Conservation (phyloP, 148 eudicot species). For the Rhododendron kiyosumense region DNA sequence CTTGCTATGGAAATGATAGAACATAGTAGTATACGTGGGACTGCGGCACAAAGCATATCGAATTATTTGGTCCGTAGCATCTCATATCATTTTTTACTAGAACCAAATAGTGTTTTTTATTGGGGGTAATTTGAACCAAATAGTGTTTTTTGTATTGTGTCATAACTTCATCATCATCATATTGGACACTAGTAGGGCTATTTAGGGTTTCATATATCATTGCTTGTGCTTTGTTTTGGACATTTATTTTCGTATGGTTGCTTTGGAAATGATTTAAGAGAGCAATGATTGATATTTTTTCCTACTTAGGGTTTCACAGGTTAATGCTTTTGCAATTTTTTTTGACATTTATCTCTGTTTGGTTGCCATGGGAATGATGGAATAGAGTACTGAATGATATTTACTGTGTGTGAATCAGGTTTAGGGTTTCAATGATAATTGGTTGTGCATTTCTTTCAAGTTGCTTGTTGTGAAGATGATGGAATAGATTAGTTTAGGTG, state of each 20-base stretch:
- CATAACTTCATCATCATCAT: no score
- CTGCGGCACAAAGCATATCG: no score
- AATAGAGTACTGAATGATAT: no score
- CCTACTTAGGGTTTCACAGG: background rate
- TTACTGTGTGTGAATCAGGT: no score
- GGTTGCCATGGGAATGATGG: background rate
- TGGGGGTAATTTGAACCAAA: no score
- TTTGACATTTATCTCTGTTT: background rate
- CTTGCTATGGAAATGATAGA: background rate
- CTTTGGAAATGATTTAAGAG: background rate
- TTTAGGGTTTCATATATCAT: background rate
- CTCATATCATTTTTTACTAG: no score
- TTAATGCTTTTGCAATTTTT: background rate
- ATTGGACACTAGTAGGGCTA: background rate
- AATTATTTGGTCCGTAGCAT: no score
- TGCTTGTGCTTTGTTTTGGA: background rate
- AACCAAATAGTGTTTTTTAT: no score
- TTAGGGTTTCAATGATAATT: background rate
- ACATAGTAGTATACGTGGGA: no score
- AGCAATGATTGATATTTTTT: background rate
- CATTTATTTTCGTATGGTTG: background rate
- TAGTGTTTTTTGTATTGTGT: no score
- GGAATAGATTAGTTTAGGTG: background rate
- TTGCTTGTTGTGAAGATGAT: background rate
- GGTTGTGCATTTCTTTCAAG: background rate